Evolutionary conservation across 257 asterid species (phyloP).

Genomic region (Rauvolfia tetraphylla): DNA sequence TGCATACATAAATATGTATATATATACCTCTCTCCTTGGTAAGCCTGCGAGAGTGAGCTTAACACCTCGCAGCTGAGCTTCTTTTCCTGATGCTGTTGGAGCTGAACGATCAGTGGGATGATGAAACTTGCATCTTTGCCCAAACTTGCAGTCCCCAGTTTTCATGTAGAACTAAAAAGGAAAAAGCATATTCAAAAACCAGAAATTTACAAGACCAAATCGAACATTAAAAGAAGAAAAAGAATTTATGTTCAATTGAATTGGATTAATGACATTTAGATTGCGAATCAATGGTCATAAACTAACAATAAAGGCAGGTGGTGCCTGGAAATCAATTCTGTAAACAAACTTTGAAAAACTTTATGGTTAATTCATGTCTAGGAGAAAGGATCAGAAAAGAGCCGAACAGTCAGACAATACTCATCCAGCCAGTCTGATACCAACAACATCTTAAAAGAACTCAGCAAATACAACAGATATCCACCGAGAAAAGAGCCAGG

Average conservation of each 20-base stretch:
- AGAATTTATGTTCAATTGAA: neutral
- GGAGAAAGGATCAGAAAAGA: neutral
- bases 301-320: neutral
- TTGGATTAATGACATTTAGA: neutral
- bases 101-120: conserved; percentile 79
- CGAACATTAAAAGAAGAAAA: neutral
- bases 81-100: conserved; percentile 33
- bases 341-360: neutral
- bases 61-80: conserved; percentile 50
- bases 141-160: conserved; percentile 89
- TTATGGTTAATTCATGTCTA: neutral
- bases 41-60: conserved; percentile 87
- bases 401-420: neutral
- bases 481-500: neutral
- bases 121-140: conserved; percentile 76
- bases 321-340: neutral
- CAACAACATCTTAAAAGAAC: conserved; percentile 4
- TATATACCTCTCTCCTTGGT: conserved; percentile 90
- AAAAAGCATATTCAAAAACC: conserved; percentile 9
- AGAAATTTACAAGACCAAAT: neutral
- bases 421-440: neutral
- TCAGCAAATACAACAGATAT: neutral
- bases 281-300: neutral
- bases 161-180: conserved; percentile 76
- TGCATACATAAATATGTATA: conserved; percentile 5